These are phyloP conservation scores for Oryza australiensis DNA, from an alignment of 176 grass and related monocot species.

Conservation along the genomic window DNA sequence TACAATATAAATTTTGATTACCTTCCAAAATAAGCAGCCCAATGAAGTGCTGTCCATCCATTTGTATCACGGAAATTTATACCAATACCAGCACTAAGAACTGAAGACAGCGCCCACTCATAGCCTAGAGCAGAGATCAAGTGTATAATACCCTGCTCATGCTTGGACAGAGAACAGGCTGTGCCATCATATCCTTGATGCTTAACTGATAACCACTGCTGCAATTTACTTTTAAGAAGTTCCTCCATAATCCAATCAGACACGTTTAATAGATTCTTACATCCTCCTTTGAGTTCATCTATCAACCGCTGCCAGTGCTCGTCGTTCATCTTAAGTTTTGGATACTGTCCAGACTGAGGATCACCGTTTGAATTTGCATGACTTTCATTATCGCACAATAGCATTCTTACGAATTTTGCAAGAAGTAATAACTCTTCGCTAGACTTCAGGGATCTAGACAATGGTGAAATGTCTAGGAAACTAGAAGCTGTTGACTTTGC, in stretches of 20 bases:
- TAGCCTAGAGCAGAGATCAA: constrained; percentile 86
- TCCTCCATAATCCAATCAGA: constrained; percentile 84
- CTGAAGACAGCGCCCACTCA: constrained; percentile 75
- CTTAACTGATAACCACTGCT: constrained; percentile 69
- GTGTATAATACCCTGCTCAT: constrained; percentile 93
- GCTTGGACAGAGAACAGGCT: constrained; percentile 63
- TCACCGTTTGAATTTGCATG: constrained; percentile 35
- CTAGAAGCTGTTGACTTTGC: constrained; percentile 41
- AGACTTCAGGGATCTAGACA: constrained; percentile 37
- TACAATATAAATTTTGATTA: constrained; percentile 43
- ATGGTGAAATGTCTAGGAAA: constrained; percentile 40
- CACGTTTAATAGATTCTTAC: constrained; percentile 39
- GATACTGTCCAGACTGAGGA: constrained; percentile 31
- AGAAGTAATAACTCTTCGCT: constrained; percentile 74
- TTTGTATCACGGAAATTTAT: constrained; percentile 98
- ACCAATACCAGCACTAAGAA: constrained; percentile 66
- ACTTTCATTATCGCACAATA: constrained; percentile 50
- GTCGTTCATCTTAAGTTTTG: constrained; percentile 51
- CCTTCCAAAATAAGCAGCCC: constrained; percentile 97
- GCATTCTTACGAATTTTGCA: constrained; percentile 68
- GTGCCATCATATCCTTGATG: constrained; percentile 41
- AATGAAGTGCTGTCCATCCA: constrained; percentile 99
- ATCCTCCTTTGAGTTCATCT: constrained; percentile 50
- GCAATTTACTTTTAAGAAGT: constrained; percentile 81
- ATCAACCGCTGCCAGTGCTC: constrained; percentile 56